Conservation (phyloP, 768 basidiomycete genomes). For the Leccinum boreale region DNA sequence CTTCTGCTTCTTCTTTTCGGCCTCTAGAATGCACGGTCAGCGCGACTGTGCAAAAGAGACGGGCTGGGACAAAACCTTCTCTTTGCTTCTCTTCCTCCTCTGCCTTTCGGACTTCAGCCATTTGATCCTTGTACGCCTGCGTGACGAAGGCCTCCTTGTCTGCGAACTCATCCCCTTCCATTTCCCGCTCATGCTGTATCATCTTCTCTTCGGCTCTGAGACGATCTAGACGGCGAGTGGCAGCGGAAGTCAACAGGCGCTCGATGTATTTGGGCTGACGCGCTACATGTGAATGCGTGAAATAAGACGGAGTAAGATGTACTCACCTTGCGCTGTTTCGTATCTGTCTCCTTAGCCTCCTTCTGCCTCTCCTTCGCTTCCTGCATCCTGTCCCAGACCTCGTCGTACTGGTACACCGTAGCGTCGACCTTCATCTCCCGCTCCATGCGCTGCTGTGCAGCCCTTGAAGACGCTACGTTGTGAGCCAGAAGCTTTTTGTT, state of each 20-base stretch:
- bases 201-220: slow-evolving; percentile 97
- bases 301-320: not conserved
- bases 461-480: slow-evolving; percentile 57
- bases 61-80: slow-evolving; percentile 63
- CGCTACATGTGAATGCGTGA: slow-evolving; percentile 9
- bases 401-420: slow-evolving; percentile 92
- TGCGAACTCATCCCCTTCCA: slow-evolving; percentile 88
- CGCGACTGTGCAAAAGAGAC: not conserved
- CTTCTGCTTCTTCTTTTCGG: slow-evolving; percentile 58
- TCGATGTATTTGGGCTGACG: slow-evolving; percentile 90
- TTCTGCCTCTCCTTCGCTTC: slow-evolving; percentile 74
- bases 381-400: slow-evolving; percentile 95
- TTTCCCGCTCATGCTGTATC: slow-evolving; percentile 89
- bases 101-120: slow-evolving; percentile 84
- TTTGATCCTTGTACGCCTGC: slow-evolving; percentile 94
- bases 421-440: slow-evolving; percentile 75
- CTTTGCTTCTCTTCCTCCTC: slow-evolving; percentile 89
- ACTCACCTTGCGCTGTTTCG: slow-evolving; percentile 74
- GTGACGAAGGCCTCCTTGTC: slow-evolving; percentile 99
- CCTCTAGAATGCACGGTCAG: slow-evolving; percentile 32
- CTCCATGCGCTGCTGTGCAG: slow-evolving; percentile 71
- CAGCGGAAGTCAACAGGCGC: slow-evolving; percentile 72
- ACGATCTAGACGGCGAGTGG: slow-evolving; percentile 85
- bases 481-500: slow-evolving; percentile 59
- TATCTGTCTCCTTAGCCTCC: slow-evolving; percentile 70